These are phyloP conservation scores for Ganoderma leucocontextum DNA, from an alignment of 1,284 basidiomycete genomes.

Conservation along the genomic window DNA sequence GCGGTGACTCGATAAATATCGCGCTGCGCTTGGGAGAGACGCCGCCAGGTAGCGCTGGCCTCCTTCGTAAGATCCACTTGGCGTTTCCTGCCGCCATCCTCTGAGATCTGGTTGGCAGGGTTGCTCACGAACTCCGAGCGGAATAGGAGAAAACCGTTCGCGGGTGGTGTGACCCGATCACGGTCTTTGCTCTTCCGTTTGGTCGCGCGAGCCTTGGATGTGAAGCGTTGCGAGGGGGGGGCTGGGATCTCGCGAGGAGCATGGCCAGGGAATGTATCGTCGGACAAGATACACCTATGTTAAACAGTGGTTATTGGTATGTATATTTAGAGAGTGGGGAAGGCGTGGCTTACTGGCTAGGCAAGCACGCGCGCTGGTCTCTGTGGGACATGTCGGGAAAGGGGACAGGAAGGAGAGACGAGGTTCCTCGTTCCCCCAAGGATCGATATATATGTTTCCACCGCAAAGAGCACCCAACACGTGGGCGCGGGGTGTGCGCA, in stretches of 20 bases:
- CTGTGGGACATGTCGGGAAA: background rate
- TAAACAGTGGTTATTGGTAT: background rate
- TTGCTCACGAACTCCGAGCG: background rate
- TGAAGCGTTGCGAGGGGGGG: background rate
- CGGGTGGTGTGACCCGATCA: background rate
- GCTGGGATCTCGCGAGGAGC: background rate
- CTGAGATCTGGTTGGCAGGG: background rate
- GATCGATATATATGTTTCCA: background rate
- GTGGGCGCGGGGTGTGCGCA: background rate
- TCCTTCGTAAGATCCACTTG: background rate
- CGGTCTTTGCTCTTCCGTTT: background rate
- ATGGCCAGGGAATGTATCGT: background rate
- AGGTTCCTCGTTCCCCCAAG: background rate
- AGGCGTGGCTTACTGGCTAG: background rate
- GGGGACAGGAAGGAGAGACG: constrained; percentile 2
- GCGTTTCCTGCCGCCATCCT: background rate
- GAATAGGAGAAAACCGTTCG: constrained; percentile 3
- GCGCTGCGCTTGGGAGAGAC: background rate
- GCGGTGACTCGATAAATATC: background rate
- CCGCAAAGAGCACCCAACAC: background rate
- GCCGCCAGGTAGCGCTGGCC: background rate
- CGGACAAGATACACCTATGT: background rate
- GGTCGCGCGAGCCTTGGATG: background rate
- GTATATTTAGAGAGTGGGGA: background rate
- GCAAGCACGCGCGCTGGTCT: background rate